These are phyloP conservation scores for Xylaria polymorpha DNA, from an alignment of 2,329 filamentous ascomycete species.

Conservation along the genomic window DNA sequence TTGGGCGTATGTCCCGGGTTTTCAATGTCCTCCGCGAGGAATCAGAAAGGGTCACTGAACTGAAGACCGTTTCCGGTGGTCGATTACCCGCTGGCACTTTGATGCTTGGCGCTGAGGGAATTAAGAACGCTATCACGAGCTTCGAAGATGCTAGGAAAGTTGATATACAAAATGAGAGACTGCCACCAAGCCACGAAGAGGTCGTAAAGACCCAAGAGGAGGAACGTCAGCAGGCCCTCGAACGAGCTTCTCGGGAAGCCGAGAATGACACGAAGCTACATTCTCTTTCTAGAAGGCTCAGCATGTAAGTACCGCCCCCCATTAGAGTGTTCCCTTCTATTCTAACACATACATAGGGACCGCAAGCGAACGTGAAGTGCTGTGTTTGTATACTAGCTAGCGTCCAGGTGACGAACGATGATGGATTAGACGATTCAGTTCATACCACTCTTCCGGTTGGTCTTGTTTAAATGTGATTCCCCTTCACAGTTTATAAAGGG, in stretches of 20 bases:
- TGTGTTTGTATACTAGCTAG: slow-evolving; percentile 41
- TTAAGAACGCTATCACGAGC: slow-evolving; percentile 96
- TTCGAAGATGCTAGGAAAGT: slow-evolving; percentile 98
- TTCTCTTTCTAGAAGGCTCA: slow-evolving; percentile 88
- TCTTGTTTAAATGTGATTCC: slow-evolving; percentile 31
- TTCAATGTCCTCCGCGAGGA: slow-evolving; percentile 99
- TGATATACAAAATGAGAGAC: slow-evolving; percentile 93
- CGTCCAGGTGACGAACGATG: slow-evolving; percentile 34
- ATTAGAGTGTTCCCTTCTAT: slow-evolving; percentile 10
- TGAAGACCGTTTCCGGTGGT: slow-evolving; percentile 96
- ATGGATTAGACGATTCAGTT: slow-evolving; percentile 39
- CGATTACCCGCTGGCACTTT: slow-evolving; percentile 93
- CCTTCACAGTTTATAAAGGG: slow-evolving; percentile 28
- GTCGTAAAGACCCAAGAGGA: slow-evolving; percentile 85
- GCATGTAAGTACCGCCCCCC: slow-evolving; percentile 79
- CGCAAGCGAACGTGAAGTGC: slow-evolving; percentile 48
- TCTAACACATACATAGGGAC: slow-evolving; percentile 46
- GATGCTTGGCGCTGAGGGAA: slow-evolving; percentile 97
- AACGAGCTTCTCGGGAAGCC: slow-evolving; percentile 86
- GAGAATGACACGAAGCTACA: slow-evolving; percentile 88
- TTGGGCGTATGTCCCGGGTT: slow-evolving; percentile 93
- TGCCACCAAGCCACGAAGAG: slow-evolving; percentile 93
- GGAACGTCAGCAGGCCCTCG: slow-evolving; percentile 82
- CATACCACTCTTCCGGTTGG: slow-evolving; percentile 35
- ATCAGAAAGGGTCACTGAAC: slow-evolving; percentile 94